Evolutionary conservation across 768 basidiomycete genomes (phyloP).

Genomic region (Boletus sp.): DNA sequence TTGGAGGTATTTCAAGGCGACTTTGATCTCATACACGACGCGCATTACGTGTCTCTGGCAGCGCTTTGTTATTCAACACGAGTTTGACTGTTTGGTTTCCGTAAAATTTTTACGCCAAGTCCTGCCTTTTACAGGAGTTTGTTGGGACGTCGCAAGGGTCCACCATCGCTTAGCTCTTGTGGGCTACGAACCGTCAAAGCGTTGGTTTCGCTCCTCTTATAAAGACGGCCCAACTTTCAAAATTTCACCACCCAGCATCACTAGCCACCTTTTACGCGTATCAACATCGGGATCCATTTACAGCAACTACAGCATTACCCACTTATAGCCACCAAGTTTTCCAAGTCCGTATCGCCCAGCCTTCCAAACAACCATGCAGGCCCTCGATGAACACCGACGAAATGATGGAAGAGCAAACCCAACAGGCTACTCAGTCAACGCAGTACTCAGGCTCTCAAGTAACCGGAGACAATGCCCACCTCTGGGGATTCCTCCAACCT

Average conservation of each 20-base stretch:
- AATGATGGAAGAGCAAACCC: constrained; percentile 31
- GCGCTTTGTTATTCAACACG: constrained; percentile 2
- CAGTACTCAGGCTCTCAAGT: constrained; percentile 34
- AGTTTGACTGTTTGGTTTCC: neutral
- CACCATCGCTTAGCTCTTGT: constrained; percentile 26
- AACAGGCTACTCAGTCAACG: constrained; percentile 42
- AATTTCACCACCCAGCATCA: neutral
- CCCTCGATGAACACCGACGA: constrained; percentile 27
- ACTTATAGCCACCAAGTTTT: neutral
- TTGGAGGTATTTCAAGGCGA: constrained; percentile 14
- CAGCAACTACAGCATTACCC: neutral
- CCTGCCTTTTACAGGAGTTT: constrained; percentile 17
- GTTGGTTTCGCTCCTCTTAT: constrained; percentile 7
- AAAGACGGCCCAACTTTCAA: constrained; percentile 10
- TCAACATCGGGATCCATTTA: too few relatives aligned
- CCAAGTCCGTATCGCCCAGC: neutral
- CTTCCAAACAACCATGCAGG: constrained; percentile 14
- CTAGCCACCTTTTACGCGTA: too few relatives aligned
- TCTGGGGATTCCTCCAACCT: constrained; percentile 75
- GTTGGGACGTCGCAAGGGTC: constrained; percentile 7
- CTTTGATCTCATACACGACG: constrained; percentile 8
- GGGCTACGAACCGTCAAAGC: constrained; percentile 9
- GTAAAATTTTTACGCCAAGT: constrained; percentile 10
- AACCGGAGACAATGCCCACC: constrained; percentile 30
- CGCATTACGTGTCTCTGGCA: constrained; percentile 5